A percentile compares a stretch with the other conserved stretches of the same genome.
phyloP scores from a whole-genome alignment of 2,329 filamentous ascomycete genomes.

The Trichophyton benhamiae region DNA sequence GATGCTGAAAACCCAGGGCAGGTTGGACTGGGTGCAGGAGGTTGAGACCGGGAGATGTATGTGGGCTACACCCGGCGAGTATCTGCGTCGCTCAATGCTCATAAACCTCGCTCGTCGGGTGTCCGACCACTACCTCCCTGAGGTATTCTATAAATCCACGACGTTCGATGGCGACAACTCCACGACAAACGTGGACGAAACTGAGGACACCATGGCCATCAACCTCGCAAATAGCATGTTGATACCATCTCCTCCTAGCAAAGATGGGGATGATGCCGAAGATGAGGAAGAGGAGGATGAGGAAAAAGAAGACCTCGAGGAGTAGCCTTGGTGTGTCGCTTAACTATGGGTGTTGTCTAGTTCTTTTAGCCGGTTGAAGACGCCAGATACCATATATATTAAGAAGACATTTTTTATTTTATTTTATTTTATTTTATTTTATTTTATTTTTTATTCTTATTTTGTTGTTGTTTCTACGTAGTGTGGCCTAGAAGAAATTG shows the following conservation, averaged over 20 bases:
- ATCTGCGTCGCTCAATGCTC: slow-evolving; percentile 7
- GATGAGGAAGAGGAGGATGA: background rate
- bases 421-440: too few relatives aligned
- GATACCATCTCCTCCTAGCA: background rate
- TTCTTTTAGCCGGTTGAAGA: too few relatives aligned
- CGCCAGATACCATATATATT: too few relatives aligned
- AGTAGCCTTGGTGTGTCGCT: too few relatives aligned
- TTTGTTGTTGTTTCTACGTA: too few relatives aligned
- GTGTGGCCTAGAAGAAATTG: too few relatives aligned
- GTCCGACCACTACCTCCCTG: slow-evolving; percentile 5
- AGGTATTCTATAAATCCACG: background rate
- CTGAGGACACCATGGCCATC: background rate
- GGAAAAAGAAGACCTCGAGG: background rate
- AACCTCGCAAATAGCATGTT: background rate
- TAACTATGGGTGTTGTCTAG: too few relatives aligned
- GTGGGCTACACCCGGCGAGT: slow-evolving; percentile 6
- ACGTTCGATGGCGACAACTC: background rate
- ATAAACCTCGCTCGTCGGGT: slow-evolving; percentile 5
- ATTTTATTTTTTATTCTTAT: too few relatives aligned
- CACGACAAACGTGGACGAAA: background rate
- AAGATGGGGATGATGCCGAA: background rate
- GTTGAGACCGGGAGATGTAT: background rate
- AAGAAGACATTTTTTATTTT: too few relatives aligned
- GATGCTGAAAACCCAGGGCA: slow-evolving; percentile 4
- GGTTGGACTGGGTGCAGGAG: slow-evolving; percentile 3